Percentiles rank a stretch among this genome's conserved stretches.
Evolutionary conservation across 1,284 basidiomycete species (phyloP).

Genomic region (Wolfiporia cocos): DNA sequence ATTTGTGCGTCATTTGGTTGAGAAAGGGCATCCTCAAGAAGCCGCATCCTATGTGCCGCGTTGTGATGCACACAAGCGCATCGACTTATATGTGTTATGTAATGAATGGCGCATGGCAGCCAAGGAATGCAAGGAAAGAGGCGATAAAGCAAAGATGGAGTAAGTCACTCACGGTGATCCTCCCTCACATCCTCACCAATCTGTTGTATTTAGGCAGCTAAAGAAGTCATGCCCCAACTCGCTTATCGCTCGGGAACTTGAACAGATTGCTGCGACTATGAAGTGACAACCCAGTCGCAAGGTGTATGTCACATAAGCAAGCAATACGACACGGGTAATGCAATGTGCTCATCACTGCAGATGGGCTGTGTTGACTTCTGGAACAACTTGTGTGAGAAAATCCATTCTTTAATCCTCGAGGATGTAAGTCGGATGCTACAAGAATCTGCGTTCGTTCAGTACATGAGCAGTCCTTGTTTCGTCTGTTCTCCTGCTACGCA

Average conservation of each 20-base stretch:
- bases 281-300: constrained; percentile 39
- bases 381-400: too few species aligned
- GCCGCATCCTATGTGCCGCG: constrained; percentile 72
- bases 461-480: too few species aligned
- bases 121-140: constrained; percentile 81
- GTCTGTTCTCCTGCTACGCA: too few species aligned
- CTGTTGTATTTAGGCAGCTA: constrained; percentile 45
- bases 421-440: too few species aligned
- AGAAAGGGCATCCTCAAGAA: constrained; percentile 67
- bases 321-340: too few species aligned
- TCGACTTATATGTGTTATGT: constrained; percentile 84
- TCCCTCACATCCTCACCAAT: constrained; percentile 3
- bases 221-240: constrained; percentile 71
- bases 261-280: constrained; percentile 62
- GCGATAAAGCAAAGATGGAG: constrained; percentile 79
- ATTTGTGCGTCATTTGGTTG: constrained; percentile 79
- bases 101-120: constrained; percentile 87
- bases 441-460: too few species aligned
- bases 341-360: too few species aligned
- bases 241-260: constrained; percentile 72
- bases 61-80: constrained; percentile 78
- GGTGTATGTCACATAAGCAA: too few species aligned
- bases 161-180: constrained; percentile 42
- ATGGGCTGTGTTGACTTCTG: too few species aligned
- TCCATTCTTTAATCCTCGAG: too few species aligned